These are phyloP conservation scores for Capronia epimyces DNA, from an alignment of 2,329 filamentous ascomycete genomes.

Conservation along the genomic window DNA sequence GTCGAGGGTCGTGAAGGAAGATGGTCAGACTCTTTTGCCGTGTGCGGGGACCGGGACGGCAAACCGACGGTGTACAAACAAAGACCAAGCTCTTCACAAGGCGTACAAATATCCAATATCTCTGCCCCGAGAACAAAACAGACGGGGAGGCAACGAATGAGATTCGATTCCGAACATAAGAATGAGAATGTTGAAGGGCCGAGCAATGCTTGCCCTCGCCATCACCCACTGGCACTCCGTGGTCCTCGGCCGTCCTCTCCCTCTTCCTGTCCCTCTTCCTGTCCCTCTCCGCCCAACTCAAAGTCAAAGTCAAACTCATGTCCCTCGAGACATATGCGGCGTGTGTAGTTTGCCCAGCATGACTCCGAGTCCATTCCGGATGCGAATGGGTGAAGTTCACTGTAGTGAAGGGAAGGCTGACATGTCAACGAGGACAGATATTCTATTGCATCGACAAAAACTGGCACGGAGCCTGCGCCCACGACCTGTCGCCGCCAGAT, in stretches of 20 bases:
- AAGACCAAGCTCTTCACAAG: background rate
- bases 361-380: background rate
- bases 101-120: slow-evolving; percentile 3
- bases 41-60: background rate
- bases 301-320: too few species aligned
- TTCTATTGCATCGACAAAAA: slow-evolving; percentile 3
- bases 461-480: slow-evolving; percentile 1
- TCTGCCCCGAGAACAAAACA: background rate
- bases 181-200: background rate
- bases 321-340: background rate
- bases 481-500: background rate
- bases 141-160: background rate
- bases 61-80: background rate
- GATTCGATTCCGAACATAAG: too few species aligned
- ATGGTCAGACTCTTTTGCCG: background rate
- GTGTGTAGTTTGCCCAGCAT: background rate
- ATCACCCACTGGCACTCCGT: background rate
- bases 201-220: background rate
- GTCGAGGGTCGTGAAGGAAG: background rate
- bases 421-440: slow-evolving; percentile 1
- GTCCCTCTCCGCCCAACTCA: too few species aligned
- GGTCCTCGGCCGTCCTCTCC: too few species aligned
- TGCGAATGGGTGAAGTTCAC: too few species aligned
- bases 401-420: background rate
- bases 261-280: too few species aligned